Conservation (phyloP, 805 yeast species). For the Kazachstania viticola region DNA sequence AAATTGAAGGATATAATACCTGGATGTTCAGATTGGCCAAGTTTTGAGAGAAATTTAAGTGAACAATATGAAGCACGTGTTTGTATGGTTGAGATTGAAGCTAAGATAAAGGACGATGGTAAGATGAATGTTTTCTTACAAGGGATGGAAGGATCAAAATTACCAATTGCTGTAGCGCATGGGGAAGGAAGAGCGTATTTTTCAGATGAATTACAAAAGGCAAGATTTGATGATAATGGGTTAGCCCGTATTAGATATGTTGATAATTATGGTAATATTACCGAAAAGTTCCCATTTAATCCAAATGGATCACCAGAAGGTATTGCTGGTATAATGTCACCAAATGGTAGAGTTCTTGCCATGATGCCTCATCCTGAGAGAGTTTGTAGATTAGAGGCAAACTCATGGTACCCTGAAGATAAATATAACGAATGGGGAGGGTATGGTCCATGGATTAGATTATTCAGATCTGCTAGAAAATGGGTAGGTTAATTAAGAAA, state of each 20-base stretch:
- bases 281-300: slow-evolving; percentile 82
- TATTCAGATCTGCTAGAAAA: slow-evolving; percentile 84
- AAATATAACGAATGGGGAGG: slow-evolving; percentile 55
- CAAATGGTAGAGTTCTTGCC: slow-evolving; percentile 90
- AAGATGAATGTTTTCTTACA: slow-evolving; percentile 52
- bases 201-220: slow-evolving; percentile 33
- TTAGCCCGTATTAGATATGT: slow-evolving; percentile 67
- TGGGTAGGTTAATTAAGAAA: slow-evolving; percentile 54
- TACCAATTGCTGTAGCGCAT: slow-evolving; percentile 97
- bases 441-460: slow-evolving; percentile 89
- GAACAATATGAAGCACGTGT: slow-evolving; percentile 97
- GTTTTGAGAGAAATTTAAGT: slow-evolving; percentile 78
- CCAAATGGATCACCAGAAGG: slow-evolving; percentile 95
- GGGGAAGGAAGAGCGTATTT: slow-evolving; percentile 94
- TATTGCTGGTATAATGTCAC: slow-evolving; percentile 82
- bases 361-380: slow-evolving; percentile 99
- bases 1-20: slow-evolving; percentile 75
- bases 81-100: slow-evolving; percentile 70
- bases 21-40: slow-evolving; percentile 87
- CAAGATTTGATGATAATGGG: slow-evolving; percentile 38
- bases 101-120: slow-evolving; percentile 35
- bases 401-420: slow-evolving; percentile 79
- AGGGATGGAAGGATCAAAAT: slow-evolving; percentile 83
- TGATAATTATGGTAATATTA: slow-evolving; percentile 79
- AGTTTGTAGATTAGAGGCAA: slow-evolving; percentile 74